A percentile compares a stretch with the other conserved stretches of the same genome.
phyloP scores from a whole-genome alignment of 768 basidiomycete species.

The Gloeostereum incarnatum region DNA sequence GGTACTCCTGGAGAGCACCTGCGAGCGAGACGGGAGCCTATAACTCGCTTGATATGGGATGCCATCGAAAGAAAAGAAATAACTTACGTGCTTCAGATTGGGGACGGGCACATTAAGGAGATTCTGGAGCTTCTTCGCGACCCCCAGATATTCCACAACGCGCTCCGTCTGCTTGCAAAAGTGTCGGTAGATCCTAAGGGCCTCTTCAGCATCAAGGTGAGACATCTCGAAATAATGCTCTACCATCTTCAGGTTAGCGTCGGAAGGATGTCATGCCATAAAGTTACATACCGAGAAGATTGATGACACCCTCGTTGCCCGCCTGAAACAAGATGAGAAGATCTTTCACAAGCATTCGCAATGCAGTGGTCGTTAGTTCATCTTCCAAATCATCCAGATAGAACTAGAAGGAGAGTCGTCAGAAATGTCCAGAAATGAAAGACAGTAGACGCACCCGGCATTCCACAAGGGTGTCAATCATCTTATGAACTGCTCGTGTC shows the following conservation, averaged over 20 bases:
- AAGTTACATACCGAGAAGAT: slow-evolving; percentile 54
- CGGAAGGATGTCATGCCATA: slow-evolving; percentile 14
- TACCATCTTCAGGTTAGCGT: slow-evolving; percentile 23
- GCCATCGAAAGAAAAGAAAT: neutral
- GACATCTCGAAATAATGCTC: slow-evolving; percentile 99
- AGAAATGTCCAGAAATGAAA: slow-evolving; percentile 4
- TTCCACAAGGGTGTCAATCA: slow-evolving; percentile 83
- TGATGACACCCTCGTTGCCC: slow-evolving; percentile 90
- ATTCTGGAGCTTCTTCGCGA: slow-evolving; percentile 90
- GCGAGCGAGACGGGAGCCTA: slow-evolving; percentile 95
- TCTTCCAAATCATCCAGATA: slow-evolving; percentile 92
- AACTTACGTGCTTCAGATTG: slow-evolving; percentile 80
- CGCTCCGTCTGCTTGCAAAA: slow-evolving; percentile 92
- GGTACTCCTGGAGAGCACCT: slow-evolving; percentile 87
- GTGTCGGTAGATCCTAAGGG: slow-evolving; percentile 81
- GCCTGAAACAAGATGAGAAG: slow-evolving; percentile 92
- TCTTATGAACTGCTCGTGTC: slow-evolving; percentile 81
- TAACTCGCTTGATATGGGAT: neutral
- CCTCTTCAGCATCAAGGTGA: slow-evolving; percentile 78
- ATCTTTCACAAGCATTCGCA: slow-evolving; percentile 94
- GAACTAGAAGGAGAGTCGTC: slow-evolving; percentile 44
- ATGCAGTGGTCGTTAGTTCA: slow-evolving; percentile 78
- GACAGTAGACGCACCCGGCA: slow-evolving; percentile 62
- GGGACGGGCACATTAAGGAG: slow-evolving; percentile 91
- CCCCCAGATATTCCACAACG: slow-evolving; percentile 87